Base-by-base conservation (phyloP, 495 filamentous ascomycete genomes). In the Annulohypoxylon moriforme region DNA sequence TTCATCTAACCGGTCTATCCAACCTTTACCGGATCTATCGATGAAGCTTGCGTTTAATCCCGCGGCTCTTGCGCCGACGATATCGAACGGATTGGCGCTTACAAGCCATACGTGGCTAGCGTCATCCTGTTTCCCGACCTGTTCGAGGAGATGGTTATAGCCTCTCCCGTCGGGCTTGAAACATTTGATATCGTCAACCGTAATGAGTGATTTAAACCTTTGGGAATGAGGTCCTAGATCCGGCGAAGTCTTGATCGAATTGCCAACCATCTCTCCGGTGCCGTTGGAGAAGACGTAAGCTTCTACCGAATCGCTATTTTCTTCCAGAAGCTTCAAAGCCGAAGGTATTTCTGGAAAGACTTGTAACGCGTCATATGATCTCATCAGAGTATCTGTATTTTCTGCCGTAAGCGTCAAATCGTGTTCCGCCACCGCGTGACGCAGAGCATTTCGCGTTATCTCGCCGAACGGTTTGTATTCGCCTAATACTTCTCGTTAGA, bases 231-330 rank as follows among this genome's bases (percentile, higher is more conserved):
- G 83, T 0, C 85, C 82, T 0, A 93, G 81, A 24, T 86, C 85
- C 8, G 83, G 79, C 0, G 89, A 91, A 5, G 81, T 78, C 9
- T 79, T 73, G 0, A 94, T 78, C 24, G 89, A 90, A 24, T 85
- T 85, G 1, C 81, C 80, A 8, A 94, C 82, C 90, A 93, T 93
- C 1, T 76, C 68, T 2, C 83, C 77, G 0, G 88, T 89, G 24
- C 92, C 93, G 70, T 94, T 96, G 10, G 91, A 91, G 79, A 96
- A 96, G 20, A 94, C 79, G 55, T 91, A 89, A 1, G 90, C 76
- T 11, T 83, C 80, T 16, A 91, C 67, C 18, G 61, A 57, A 56
- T 49, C 38, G 47, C 50, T 67, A 1, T 79, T 70, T 38, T 79
- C 74, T 10, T 79, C 68, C 1, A 85, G 50, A 16, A 90, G 69